These are phyloP conservation scores for Venturia pyrina DNA, from an alignment of 2,329 filamentous ascomycete genomes.

Conservation along the genomic window DNA sequence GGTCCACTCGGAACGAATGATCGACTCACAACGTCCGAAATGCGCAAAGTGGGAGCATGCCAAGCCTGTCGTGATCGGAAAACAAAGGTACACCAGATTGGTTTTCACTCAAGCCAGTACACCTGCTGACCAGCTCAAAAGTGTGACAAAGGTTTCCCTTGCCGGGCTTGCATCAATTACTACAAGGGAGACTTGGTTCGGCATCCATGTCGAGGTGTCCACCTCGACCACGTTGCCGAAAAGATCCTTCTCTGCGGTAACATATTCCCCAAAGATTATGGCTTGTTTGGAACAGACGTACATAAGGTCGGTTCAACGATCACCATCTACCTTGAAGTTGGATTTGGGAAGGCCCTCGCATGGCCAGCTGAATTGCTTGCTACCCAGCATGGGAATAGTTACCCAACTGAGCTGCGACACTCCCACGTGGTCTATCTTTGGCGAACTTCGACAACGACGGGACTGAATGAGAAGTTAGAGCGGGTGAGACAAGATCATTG, in stretches of 20 bases:
- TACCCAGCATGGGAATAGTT: background rate
- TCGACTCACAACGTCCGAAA: background rate
- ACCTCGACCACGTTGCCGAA: slow-evolving; percentile 21
- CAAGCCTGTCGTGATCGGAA: slow-evolving; percentile 8
- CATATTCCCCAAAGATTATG: slow-evolving; percentile 8
- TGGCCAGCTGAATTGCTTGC: background rate
- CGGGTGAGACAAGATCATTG: slow-evolving; percentile 18
- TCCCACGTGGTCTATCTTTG: slow-evolving; percentile 28
- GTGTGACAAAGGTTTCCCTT: slow-evolving; percentile 31
- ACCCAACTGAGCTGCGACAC: slow-evolving; percentile 18
- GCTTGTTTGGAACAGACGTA: background rate
- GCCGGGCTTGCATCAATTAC: slow-evolving; percentile 28
- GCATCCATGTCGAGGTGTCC: slow-evolving; percentile 26
- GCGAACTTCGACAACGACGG: slow-evolving; percentile 15
- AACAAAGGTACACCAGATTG: slow-evolving; percentile 1
- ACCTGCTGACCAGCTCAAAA: background rate
- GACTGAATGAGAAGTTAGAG: background rate
- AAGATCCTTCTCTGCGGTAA: background rate
- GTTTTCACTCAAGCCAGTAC: background rate
- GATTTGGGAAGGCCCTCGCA: slow-evolving; percentile 8
- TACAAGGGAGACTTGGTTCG: slow-evolving; percentile 27
- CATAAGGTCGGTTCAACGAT: background rate
- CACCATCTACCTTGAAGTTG: slow-evolving; percentile 11
- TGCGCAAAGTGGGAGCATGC: slow-evolving; percentile 12
- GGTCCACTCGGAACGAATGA: background rate